Evolutionary conservation across 768 basidiomycete species (phyloP).

Genomic region (Candolleomyces aberdarensis): DNA sequence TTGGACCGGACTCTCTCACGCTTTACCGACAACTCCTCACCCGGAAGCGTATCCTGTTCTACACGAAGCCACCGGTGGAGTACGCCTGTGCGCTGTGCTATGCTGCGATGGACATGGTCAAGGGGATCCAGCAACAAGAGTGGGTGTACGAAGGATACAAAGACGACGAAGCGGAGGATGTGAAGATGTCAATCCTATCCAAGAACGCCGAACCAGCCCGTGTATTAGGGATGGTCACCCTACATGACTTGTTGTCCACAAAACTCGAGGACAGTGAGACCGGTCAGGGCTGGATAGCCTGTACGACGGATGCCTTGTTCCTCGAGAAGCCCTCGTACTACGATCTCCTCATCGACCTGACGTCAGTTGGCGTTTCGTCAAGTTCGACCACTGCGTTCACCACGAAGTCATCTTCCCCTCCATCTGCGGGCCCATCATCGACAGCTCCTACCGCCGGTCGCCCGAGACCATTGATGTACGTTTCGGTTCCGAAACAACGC

Average conservation of each 20-base stretch:
- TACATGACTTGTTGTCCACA: slow-evolving; percentile 50
- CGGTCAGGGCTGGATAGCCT: slow-evolving; percentile 81
- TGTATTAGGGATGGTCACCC: slow-evolving; percentile 78
- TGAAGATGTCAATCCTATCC: not conserved
- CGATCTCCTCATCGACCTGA: slow-evolving; percentile 79
- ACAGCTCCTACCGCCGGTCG: not conserved
- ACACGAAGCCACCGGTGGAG: slow-evolving; percentile 77
- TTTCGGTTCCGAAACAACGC: not conserved
- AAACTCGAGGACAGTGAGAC: slow-evolving; percentile 42
- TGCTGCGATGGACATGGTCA: slow-evolving; percentile 53
- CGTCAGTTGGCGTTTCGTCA: slow-evolving; percentile 23
- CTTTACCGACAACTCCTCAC: slow-evolving; percentile 78
- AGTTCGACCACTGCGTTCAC: not conserved
- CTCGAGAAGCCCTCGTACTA: slow-evolving; percentile 77
- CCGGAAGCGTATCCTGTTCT: slow-evolving; percentile 72
- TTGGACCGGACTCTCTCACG: slow-evolving; percentile 77
- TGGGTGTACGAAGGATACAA: slow-evolving; percentile 16
- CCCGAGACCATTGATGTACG: slow-evolving; percentile 6
- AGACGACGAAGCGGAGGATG: not conserved
- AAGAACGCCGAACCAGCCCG: slow-evolving; percentile 53
- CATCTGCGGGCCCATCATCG: not conserved
- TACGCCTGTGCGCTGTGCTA: slow-evolving; percentile 75
- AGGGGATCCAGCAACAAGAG: slow-evolving; percentile 34
- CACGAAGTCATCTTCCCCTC: not conserved
- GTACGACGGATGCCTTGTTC: slow-evolving; percentile 85